Base-by-base conservation (phyloP, 805 yeast species). In the Metschnikowia santaceciliae region DNA sequence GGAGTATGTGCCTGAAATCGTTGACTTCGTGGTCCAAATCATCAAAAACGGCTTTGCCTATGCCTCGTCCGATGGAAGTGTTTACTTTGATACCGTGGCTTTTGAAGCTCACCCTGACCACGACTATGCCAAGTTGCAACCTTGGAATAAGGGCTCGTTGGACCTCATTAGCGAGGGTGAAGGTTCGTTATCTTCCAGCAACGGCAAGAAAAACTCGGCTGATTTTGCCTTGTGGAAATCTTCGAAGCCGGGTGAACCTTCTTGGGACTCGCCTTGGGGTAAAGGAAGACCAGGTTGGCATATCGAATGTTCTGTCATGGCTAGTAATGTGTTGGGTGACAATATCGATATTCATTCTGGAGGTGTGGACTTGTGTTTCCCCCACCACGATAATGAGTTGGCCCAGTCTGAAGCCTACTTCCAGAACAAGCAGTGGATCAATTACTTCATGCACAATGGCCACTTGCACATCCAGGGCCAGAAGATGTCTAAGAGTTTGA, bases 221-320 rank as follows among this genome's bases (percentile, higher is more conserved):
- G 99, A 94, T 68, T 94, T 94, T 70, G 99, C 99, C 0, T 77
- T 94, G 34, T 94, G 99, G 99, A 94, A 94, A 67, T 82, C 91
- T 0, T 87, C 96, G 6, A 94, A 94, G 66, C 92, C 96, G 6
- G 99, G 99, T 61, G 99, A 94, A 72, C 99, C 99, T 22, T 80
- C 83, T 44, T 94, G 98, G 98, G 80, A 77, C 5, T 89, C 97
- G 2, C 91, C 92, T 26, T 94, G 98, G 98, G 99, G 99, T 23
- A 76, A 76, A 52, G 99, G 99, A 48, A 85, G 99, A 68, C 99
- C 99, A 13, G 99, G 99, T 3, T 94, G 99, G 99, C 99, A 94
- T 68, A 94, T 94, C 67, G 99, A 94, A 72, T 94, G 99, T 78
- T 90, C 97, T 7, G 99, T 94, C 19, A 94, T 94, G 99, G 98